These are phyloP conservation scores for Trypanosoma brucei DNA, from an alignment of 208 protist genomes.

Conservation along the genomic window DNA sequence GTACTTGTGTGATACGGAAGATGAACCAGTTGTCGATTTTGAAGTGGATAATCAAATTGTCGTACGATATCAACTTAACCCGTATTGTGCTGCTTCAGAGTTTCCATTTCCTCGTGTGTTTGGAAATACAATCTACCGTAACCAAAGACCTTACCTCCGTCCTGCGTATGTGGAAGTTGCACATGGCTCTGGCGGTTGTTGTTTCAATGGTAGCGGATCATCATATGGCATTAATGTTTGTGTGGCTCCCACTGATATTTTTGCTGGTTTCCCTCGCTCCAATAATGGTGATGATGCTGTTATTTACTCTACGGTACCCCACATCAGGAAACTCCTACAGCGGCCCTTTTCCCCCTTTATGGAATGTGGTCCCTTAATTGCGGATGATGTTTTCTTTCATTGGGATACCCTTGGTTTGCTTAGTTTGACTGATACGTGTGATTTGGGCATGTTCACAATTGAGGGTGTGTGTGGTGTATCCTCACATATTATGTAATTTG, in stretches of 20 bases:
- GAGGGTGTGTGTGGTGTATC: background rate
- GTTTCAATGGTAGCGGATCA: background rate
- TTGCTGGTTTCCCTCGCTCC: constrained; percentile 7
- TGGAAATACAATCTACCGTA: no score
- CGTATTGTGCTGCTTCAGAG: background rate
- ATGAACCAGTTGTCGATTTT: constrained; percentile 5
- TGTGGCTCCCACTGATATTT: constrained; percentile 11
- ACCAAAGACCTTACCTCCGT: no score
- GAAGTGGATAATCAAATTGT: background rate
- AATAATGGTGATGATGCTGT: background rate
- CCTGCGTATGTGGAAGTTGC: background rate
- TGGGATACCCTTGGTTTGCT: no score
- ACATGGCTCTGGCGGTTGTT: background rate
- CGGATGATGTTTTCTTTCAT: constrained; percentile 26
- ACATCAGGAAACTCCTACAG: constrained; percentile 2
- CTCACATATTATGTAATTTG: background rate
- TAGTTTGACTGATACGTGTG: constrained; percentile 17
- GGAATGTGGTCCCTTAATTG: constrained; percentile 9
- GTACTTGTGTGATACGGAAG: background rate
- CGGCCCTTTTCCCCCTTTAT: background rate
- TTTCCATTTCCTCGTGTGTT: no score
- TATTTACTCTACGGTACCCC: constrained; percentile 18
- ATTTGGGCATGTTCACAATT: constrained; percentile 4
- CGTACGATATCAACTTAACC: constrained; percentile 25
- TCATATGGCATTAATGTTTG: constrained; percentile 18